Base-by-base conservation (phyloP, 1,139 yeast species). In the Diutina siamensis region DNA sequence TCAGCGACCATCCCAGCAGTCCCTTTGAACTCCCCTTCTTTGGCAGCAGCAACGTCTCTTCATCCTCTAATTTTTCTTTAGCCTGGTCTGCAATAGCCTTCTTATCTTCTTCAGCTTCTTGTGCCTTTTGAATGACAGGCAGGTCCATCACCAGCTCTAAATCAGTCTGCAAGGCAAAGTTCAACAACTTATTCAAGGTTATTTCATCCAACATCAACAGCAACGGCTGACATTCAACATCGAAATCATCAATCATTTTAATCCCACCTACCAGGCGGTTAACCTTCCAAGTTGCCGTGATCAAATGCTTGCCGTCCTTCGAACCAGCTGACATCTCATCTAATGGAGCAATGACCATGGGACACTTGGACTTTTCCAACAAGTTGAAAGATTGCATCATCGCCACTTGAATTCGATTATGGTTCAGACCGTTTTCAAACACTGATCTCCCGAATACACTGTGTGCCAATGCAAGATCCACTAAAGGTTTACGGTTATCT, bases 241-340 rank as follows among this genome's bases (percentile, higher is more conserved):
- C 74, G 45, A 80, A 71, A 49, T 69, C 63, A 51, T 75, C 80
- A 50, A 81, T 65, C 34, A 81, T 68, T 51, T 74, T 70, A 49
- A 82, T 80, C 1, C 89, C 89, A 41, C 88, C 89, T 40, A 81
- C 74, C 15, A 82, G 74, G 46, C 74, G 66, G 49, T 75, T 77
- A 78, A 80, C 74, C 4, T 74, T 71, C 92, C 92, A 83, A 34
- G 61, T 65, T 7, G 78, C 64, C 7, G 64, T 61, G 12, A 80
- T 59, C 55, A 79, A 51, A 47, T 58, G 60, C 15, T 44, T 44
- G 27, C 35, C 35, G 27, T 31, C 35, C n/a, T 18, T 22, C 1
- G 10, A 17, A 4, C 35, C 27, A 4, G 25, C 35, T 18, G 13
- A 17, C 17, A 20, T 18, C 18, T 21, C 19, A 4, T 7, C 12